Evolutionary conservation across 2,329 filamentous ascomycete species (phyloP).

Genomic region (Aspergillus sp.): DNA sequence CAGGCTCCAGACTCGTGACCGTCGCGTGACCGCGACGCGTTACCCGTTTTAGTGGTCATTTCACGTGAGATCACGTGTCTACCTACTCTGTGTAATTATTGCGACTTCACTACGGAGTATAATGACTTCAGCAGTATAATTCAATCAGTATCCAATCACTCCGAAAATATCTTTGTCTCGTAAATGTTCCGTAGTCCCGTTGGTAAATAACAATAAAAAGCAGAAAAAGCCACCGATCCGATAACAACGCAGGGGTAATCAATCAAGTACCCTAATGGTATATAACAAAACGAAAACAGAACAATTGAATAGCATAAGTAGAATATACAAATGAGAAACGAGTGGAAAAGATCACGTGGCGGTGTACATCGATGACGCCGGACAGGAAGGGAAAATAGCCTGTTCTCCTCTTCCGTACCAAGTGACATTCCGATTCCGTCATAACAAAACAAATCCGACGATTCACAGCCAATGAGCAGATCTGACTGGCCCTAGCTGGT

Average conservation of each 20-base stretch:
- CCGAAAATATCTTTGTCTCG: background rate
- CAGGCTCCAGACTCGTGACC: conserved; percentile 14
- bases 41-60: conserved; percentile 2
- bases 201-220: conserved; percentile 2
- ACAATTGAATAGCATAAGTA: conserved; percentile 2
- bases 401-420: conserved; percentile 11
- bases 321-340: conserved; percentile 17
- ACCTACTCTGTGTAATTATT: background rate
- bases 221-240: conserved; percentile 1
- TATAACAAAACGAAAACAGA: conserved; percentile 12
- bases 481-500: conserved; percentile 30
- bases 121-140: too few species aligned
- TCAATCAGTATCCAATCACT: background rate
- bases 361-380: conserved; percentile 18
- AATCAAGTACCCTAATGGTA: conserved; percentile 14
- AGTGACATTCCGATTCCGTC: background rate
- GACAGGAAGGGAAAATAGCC: conserved; percentile 13
- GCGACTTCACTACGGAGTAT: background rate
- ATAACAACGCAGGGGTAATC: background rate
- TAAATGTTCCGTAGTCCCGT: background rate
- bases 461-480: conserved; percentile 35
- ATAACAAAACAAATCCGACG: background rate
- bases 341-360: conserved; percentile 7
- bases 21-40: conserved; percentile 8
- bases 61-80: too few species aligned